These are phyloP conservation scores for Xylaria digitata DNA, from an alignment of 2,329 filamentous ascomycete genomes.

Conservation along the genomic window DNA sequence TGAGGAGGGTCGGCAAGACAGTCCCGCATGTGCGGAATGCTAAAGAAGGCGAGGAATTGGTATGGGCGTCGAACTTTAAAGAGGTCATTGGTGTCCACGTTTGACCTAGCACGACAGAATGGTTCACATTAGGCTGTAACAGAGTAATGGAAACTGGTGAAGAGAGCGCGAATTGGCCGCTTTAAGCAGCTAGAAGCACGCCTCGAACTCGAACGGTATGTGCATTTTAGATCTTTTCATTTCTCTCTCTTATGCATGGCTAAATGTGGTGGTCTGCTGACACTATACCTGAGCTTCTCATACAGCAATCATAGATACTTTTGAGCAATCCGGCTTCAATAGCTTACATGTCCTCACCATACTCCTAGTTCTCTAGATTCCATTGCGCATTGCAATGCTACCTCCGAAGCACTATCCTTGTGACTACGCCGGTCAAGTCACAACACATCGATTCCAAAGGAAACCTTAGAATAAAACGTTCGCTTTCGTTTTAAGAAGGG, in stretches of 20 bases:
- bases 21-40: slow-evolving; percentile 46
- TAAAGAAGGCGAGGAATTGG: slow-evolving; percentile 43
- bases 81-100: slow-evolving; percentile 43
- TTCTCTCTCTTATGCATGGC: neutral
- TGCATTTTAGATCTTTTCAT: neutral
- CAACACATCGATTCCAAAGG: neutral
- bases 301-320: neutral
- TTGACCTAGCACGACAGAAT: slow-evolving; percentile 7
- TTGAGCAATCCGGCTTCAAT: too few species aligned
- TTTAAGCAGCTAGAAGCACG: neutral
- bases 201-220: slow-evolving; percentile 11
- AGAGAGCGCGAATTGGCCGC: neutral
- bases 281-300: neutral
- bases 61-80: slow-evolving; percentile 49
- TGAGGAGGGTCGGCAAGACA: slow-evolving; percentile 49
- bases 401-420: neutral
- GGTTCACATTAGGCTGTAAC: neutral
- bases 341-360: too few species aligned
- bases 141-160: neutral
- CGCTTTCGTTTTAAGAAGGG: too few species aligned
- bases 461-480: neutral
- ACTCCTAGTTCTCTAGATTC: too few species aligned
- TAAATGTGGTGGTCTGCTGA: neutral
- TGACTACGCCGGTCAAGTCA: neutral
- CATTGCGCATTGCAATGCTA: too few species aligned